These are phyloP conservation scores for Fraxinus quadrangulata DNA, from an alignment of 257 asterid genomes.

Conservation along the genomic window DNA sequence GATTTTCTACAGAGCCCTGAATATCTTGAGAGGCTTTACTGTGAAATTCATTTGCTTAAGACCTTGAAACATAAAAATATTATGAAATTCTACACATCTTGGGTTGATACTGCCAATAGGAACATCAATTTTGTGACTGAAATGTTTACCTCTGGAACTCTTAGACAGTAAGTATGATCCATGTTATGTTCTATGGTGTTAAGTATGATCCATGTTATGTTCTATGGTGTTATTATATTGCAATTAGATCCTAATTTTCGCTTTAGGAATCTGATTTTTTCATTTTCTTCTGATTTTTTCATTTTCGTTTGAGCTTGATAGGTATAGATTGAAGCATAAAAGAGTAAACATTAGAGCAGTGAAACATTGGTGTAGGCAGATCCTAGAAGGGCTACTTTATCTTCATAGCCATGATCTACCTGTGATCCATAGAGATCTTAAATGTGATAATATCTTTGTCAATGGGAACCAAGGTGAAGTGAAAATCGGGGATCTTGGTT, in stretches of 20 bases:
- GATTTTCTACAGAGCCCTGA: constrained; percentile 42
- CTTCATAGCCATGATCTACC: constrained; percentile 51
- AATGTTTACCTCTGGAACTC: constrained; percentile 43
- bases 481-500: constrained; percentile 52
- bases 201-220: too few species aligned
- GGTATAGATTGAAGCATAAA: constrained; percentile 39
- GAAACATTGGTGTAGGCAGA: constrained; percentile 52
- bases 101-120: constrained; percentile 39
- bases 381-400: constrained; percentile 42
- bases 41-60: constrained; percentile 47
- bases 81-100: constrained; percentile 37
- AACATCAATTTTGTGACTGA: constrained; percentile 51
- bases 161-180: constrained; percentile 33
- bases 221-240: not conserved
- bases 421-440: constrained; percentile 49
- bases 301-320: not conserved
- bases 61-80: constrained; percentile 40
- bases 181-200: not conserved
- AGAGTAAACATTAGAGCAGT: constrained; percentile 46
- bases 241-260: not conserved
- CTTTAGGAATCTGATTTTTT: not conserved
- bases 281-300: too few species aligned
- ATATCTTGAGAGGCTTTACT: constrained; percentile 36
- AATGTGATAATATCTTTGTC: constrained; percentile 51
- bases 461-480: constrained; percentile 53